phyloP scores from a whole-genome alignment of 192 early-diverging fungal species.

The Backusella macrospora region DNA sequence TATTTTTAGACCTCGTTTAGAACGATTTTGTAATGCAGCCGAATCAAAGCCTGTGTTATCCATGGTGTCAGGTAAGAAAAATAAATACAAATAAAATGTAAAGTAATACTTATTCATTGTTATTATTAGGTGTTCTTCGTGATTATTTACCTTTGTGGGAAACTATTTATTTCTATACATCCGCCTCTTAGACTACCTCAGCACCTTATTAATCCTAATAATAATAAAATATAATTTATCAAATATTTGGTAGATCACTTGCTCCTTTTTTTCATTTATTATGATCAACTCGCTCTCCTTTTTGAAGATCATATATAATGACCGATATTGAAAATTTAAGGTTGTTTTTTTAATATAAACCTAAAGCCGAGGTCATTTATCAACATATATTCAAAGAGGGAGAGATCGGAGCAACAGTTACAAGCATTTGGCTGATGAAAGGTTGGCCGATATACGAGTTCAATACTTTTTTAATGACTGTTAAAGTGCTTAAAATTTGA shows the following conservation, averaged over 20 bases:
- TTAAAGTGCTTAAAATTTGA: no score
- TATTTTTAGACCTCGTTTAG: conserved; percentile 56
- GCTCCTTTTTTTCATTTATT: not conserved
- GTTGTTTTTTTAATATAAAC: no score
- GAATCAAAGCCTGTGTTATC: conserved; percentile 77
- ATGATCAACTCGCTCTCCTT: not conserved
- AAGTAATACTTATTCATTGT: not conserved
- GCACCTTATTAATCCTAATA: not conserved
- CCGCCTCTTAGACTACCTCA: conserved; percentile 46
- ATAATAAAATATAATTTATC: not conserved
- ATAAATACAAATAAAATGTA: not conserved
- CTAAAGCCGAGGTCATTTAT: no score
- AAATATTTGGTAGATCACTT: not conserved
- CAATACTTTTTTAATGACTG: no score
- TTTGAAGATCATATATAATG: no score
- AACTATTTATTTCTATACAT: conserved; percentile 87
- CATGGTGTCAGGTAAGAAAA: conserved; percentile 62
- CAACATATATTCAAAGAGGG: no score
- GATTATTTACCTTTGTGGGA: conserved; percentile 94
- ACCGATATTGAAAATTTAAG: no score
- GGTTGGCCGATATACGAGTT: no score
- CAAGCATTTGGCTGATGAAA: no score
- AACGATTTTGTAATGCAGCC: conserved; percentile 65
- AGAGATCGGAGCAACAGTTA: no score
- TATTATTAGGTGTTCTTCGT: conserved; percentile 52